phyloP scores from a whole-genome alignment of 2,329 filamentous ascomycete genomes.

The Chalaropsis thielavioides region DNA sequence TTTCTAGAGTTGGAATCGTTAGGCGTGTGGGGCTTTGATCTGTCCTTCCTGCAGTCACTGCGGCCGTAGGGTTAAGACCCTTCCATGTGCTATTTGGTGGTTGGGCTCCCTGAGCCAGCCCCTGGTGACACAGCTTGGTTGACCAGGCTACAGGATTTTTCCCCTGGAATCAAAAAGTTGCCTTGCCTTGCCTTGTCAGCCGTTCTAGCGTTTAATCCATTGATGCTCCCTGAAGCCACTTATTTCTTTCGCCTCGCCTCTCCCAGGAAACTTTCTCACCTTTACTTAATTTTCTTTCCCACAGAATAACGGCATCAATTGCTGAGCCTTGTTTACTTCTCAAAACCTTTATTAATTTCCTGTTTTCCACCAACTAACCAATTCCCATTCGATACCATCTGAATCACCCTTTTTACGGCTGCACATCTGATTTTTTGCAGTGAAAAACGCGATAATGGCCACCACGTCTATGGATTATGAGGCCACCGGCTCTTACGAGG shows the following conservation, averaged over 20 bases:
- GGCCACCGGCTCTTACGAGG: constrained; percentile 51
- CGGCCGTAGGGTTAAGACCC: too few species aligned
- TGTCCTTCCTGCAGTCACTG: too few species aligned
- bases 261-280: background rate
- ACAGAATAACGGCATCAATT: background rate
- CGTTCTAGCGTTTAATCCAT: background rate
- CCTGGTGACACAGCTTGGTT: background rate
- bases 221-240: background rate
- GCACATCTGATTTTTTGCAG: constrained; percentile 13
- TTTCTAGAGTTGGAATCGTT: too few species aligned
- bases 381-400: constrained; percentile 17
- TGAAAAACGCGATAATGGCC: constrained; percentile 33
- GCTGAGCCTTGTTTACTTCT: background rate
- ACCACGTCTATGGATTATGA: constrained; percentile 58
- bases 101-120: background rate
- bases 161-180: constrained; percentile 1
- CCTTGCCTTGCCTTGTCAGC: background rate
- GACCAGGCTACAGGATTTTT: constrained; percentile 8
- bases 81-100: too few species aligned
- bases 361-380: background rate
- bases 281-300: background rate
- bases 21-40: too few species aligned
- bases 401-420: constrained; percentile 21
- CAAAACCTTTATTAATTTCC: background rate
- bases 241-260: background rate